Conservation (phyloP, 2,329 filamentous ascomycete species). For the Neodidymelliopsis sp. region DNA sequence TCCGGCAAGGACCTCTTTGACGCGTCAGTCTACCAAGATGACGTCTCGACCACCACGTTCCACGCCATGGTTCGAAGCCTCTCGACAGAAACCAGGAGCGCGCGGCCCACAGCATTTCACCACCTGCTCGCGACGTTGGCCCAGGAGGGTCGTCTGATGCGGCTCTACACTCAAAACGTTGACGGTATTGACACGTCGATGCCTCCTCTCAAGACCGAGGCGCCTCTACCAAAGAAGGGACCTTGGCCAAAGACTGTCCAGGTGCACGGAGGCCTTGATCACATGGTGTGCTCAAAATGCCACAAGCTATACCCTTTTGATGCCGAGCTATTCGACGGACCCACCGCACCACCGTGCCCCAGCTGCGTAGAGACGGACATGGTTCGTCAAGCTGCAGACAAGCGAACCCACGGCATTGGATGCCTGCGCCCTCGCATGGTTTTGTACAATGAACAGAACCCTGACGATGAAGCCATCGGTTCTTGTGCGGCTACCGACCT, state of each 20-base stretch:
- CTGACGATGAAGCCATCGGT: conserved; percentile 94
- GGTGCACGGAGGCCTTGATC: conserved; percentile 89
- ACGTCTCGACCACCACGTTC: conserved; percentile 86
- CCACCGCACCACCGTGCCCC: conserved; percentile 80
- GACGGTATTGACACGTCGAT: conserved; percentile 92
- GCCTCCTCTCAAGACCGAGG: conserved; percentile 77
- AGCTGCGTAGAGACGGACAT: conserved; percentile 77
- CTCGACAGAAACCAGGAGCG: conserved; percentile 77
- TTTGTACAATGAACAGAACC: conserved; percentile 96
- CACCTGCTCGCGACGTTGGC: conserved; percentile 91
- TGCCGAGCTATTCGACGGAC: conserved; percentile 80
- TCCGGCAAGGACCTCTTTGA: conserved; percentile 97
- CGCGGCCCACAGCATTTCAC: conserved; percentile 87
- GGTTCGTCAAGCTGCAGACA: conserved; percentile 79
- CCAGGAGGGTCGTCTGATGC: conserved; percentile 83
- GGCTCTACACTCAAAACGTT: conserved; percentile 96
- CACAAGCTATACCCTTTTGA: conserved; percentile 78
- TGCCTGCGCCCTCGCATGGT: conserved; percentile 91
- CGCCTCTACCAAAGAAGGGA: conserved; percentile 82
- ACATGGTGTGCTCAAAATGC: conserved; percentile 98
- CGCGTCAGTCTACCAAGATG: conserved; percentile 95
- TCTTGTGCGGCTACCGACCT: conserved; percentile 88
- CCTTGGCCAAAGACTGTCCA: conserved; percentile 95
- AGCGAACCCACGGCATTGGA: conserved; percentile 92
- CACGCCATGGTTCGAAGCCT: conserved; percentile 95